A percentile compares a stretch with the other conserved stretches of the same genome.
phyloP scores from a whole-genome alignment of 2,329 filamentous ascomycete species.

The Colletotrichum aenigma region DNA sequence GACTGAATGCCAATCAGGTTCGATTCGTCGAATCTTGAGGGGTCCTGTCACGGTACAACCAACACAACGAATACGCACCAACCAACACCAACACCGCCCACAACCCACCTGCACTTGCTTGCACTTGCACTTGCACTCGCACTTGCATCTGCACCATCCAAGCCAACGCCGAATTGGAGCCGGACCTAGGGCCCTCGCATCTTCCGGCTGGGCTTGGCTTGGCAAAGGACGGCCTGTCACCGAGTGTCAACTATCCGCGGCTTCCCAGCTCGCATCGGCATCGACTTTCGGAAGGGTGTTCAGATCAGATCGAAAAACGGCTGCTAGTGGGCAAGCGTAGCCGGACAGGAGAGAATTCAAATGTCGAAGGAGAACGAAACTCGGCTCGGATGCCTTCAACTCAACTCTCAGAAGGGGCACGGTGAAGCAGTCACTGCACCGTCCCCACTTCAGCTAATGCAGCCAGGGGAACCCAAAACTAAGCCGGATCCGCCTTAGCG shows the following conservation, averaged over 20 bases:
- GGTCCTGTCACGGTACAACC: not conserved
- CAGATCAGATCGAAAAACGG: not conserved
- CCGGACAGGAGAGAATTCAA: not conserved
- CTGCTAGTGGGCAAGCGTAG: not conserved
- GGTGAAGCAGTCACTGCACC: not conserved
- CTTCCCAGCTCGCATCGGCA: not conserved
- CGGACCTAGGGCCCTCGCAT: not conserved
- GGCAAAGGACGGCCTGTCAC: not conserved
- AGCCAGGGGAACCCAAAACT: not conserved
- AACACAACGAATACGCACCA: not conserved
- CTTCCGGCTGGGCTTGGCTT: not conserved
- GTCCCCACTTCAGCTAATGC: not conserved
- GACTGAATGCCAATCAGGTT: not conserved
- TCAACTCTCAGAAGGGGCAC: not conserved
- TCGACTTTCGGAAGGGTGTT: not conserved
- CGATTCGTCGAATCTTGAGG: not conserved
- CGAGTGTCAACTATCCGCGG: not conserved
- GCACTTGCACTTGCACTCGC: not conserved
- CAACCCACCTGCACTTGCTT: not conserved
- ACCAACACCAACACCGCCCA: not conserved
- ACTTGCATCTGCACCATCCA: not conserved
- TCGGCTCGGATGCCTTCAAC: not conserved
- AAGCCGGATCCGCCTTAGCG: conserved; percentile 9
- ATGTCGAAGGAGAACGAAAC: not conserved
- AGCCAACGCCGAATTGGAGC: not conserved